phyloP scores from a whole-genome alignment of 1,139 yeast genomes.

The Hanseniaspora uvarum region DNA sequence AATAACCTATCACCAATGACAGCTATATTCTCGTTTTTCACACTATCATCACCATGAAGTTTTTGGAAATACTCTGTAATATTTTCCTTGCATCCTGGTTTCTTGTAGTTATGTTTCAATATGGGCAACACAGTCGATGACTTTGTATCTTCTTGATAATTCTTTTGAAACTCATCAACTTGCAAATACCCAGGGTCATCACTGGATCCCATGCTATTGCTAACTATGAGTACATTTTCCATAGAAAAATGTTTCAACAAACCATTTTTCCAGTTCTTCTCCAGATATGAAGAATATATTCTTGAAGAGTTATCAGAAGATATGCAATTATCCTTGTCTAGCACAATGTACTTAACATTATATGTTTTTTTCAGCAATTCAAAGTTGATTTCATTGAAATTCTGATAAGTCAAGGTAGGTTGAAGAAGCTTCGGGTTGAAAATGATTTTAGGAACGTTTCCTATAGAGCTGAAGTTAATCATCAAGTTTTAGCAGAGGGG shows the following conservation, averaged over 20 bases:
- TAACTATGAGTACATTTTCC: slow-evolving; percentile 68
- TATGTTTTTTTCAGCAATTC: slow-evolving; percentile 36
- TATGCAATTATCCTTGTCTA: slow-evolving; percentile 93
- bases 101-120: slow-evolving; percentile 64
- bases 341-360: slow-evolving; percentile 62
- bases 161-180: background rate
- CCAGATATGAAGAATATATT: slow-evolving; percentile 63
- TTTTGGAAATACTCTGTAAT: slow-evolving; percentile 48
- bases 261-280: slow-evolving; percentile 43
- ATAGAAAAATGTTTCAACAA: slow-evolving; percentile 39
- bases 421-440: slow-evolving; percentile 57
- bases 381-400: slow-evolving; percentile 51
- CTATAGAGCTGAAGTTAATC: slow-evolving; percentile 10
- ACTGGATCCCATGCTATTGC: slow-evolving; percentile 86
- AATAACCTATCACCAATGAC: slow-evolving; percentile 83
- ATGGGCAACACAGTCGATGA: background rate
- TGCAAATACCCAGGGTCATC: slow-evolving; percentile 46
- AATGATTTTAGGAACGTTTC: slow-evolving; percentile 23
- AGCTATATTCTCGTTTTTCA: slow-evolving; percentile 50
- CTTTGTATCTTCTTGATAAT: slow-evolving; percentile 5
- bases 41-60: slow-evolving; percentile 33
- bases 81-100: slow-evolving; percentile 79
- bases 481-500: no score
- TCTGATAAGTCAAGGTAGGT: slow-evolving; percentile 55
- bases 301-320: slow-evolving; percentile 73